Evolutionary conservation across 768 basidiomycete genomes (phyloP).

Genomic region (Hericium erinaceus): DNA sequence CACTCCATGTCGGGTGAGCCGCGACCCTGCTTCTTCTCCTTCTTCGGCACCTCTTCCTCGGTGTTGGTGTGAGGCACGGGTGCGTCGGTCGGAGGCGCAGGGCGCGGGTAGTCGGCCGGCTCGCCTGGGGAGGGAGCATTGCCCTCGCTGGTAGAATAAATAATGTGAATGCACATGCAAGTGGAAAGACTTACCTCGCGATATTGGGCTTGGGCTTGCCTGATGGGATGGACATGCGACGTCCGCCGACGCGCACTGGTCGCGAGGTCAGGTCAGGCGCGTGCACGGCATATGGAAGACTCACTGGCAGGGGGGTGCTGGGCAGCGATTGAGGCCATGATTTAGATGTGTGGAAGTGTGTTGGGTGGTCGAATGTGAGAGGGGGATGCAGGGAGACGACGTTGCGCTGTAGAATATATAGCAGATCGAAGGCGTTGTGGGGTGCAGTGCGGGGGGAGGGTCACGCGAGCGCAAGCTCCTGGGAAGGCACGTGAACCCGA

Average conservation of each 20-base stretch:
- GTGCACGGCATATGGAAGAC: neutral
- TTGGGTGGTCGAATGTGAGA: too few species aligned
- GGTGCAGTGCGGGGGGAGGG: too few species aligned
- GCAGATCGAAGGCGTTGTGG: too few species aligned
- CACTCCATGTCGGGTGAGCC: constrained; percentile 11
- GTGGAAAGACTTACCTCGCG: neutral
- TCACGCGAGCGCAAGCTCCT: too few species aligned
- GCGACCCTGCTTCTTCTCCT: constrained; percentile 9
- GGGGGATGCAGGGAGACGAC: too few species aligned
- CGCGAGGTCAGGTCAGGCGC: neutral
- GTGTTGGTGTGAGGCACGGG: constrained; percentile 1
- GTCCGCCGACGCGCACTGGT: constrained; percentile 12
- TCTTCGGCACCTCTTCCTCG: constrained; percentile 8
- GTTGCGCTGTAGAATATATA: too few species aligned
- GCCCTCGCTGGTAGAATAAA: constrained; percentile 3
- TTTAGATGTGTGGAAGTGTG: neutral
- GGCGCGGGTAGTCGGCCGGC: constrained; percentile 14
- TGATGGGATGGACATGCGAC: constrained; percentile 12
- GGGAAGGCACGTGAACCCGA: too few species aligned
- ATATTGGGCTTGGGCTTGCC: constrained; percentile 1
- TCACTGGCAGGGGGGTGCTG: constrained; percentile 13
- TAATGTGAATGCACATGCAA: neutral
- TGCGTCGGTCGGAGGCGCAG: constrained; percentile 6
- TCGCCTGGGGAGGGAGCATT: constrained; percentile 6
- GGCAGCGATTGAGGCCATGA: neutral